These are phyloP conservation scores for Discostella stelligeroides DNA, from an alignment of 108 stramenopile species.

Conservation along the genomic window DNA sequence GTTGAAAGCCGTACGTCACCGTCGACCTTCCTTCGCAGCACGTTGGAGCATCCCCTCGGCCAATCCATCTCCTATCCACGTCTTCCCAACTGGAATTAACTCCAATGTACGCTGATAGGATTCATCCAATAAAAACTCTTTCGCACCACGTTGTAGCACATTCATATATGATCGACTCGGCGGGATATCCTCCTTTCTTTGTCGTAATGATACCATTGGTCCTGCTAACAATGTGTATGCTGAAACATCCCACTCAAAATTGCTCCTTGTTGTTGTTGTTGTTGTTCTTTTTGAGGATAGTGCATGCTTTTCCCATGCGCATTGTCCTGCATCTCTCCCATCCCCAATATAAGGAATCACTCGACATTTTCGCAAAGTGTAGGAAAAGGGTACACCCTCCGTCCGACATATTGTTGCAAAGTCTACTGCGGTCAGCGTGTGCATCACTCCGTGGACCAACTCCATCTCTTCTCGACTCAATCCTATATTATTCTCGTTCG, in stretches of 20 bases:
- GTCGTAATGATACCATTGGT: conserved; percentile 19
- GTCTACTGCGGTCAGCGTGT: conserved; percentile 65
- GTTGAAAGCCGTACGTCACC: background rate
- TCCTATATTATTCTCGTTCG: conserved; percentile 4
- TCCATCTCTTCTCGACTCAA: background rate
- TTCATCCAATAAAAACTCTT: conserved; percentile 63
- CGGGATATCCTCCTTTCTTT: conserved; percentile 36
- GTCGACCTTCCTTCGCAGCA: conserved; percentile 7
- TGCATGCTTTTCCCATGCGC: background rate
- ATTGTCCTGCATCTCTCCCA: conserved; percentile 43
- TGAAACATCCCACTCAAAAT: conserved; percentile 21
- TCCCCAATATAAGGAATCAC: conserved; percentile 67
- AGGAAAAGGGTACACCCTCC: conserved; percentile 79
- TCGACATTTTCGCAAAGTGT: conserved; percentile 60
- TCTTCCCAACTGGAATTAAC: conserved; percentile 33
- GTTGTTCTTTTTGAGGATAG: conserved; percentile 18
- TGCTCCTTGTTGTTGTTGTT: background rate
- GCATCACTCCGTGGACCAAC: conserved; percentile 73
- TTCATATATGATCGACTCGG: conserved; percentile 71
- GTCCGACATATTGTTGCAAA: conserved; percentile 66
- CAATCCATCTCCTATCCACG: conserved; percentile 42
- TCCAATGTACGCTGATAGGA: conserved; percentile 54
- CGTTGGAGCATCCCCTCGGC: conserved; percentile 39
- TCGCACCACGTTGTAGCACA: conserved; percentile 66
- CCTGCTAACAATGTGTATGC: conserved; percentile 62